Conservation (phyloP, 1,284 basidiomycete genomes). For the Ceratobasidium sp. region DNA sequence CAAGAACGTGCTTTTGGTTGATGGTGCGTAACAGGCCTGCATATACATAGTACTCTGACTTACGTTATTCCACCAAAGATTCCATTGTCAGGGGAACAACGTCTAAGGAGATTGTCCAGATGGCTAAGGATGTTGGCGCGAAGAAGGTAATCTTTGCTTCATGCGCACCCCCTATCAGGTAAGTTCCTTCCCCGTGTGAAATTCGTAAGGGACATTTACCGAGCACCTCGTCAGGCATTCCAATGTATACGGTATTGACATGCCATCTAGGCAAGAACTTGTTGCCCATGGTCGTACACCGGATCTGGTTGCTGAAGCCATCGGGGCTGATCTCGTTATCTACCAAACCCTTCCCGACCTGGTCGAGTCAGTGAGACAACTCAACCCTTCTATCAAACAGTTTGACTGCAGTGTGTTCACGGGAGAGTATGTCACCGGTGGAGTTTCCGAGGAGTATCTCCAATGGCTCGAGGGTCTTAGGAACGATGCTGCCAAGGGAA, state of each 20-base stretch:
- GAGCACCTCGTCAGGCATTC: slow-evolving; percentile 63
- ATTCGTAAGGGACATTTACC: neutral
- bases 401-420: slow-evolving; percentile 99
- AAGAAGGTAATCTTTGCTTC: slow-evolving; percentile 96
- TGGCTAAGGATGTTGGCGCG: slow-evolving; percentile 99
- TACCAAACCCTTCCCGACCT: slow-evolving; percentile 96
- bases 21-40: slow-evolving; percentile 63
- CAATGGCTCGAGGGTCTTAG: slow-evolving; percentile 75
- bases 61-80: slow-evolving; percentile 58
- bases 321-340: slow-evolving; percentile 96
- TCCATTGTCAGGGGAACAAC: slow-evolving; percentile 99
- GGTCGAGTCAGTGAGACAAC: slow-evolving; percentile 81
- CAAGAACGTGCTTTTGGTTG: slow-evolving; percentile 94
- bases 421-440: slow-evolving; percentile 95
- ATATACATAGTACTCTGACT: neutral
- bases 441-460: slow-evolving; percentile 88
- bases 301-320: slow-evolving; percentile 77
- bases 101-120: slow-evolving; percentile 98
- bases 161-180: slow-evolving; percentile 95
- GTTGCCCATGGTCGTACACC: slow-evolving; percentile 85
- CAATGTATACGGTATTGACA: slow-evolving; percentile 99
- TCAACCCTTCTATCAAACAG: slow-evolving; percentile 77
- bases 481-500: slow-evolving; percentile 79
- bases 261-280: slow-evolving; percentile 93
- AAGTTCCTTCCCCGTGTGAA: slow-evolving; percentile 20